Conservation (phyloP, 768 basidiomycete species). For the Hortiboletus campestris region DNA sequence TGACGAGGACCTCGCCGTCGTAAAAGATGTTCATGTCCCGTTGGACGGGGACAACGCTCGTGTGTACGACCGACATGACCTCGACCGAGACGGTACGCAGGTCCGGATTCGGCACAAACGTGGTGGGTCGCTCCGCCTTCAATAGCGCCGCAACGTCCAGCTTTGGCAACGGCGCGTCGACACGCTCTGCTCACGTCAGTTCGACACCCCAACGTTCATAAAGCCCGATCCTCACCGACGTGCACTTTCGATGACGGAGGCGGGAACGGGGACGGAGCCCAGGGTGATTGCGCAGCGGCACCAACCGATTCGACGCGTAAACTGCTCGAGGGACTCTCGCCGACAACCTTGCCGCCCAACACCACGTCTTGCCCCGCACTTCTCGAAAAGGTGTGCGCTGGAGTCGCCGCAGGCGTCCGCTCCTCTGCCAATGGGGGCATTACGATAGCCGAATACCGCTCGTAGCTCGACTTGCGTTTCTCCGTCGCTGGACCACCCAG, state of each 20-base stretch:
- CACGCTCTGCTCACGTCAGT: slow-evolving; percentile 33
- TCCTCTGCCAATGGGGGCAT: slow-evolving; percentile 71
- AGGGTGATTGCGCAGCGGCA: background rate
- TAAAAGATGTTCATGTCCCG: slow-evolving; percentile 59
- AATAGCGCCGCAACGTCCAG: slow-evolving; percentile 52
- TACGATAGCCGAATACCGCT: slow-evolving; percentile 59
- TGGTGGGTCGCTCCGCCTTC: slow-evolving; percentile 15
- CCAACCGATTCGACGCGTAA: slow-evolving; percentile 3
- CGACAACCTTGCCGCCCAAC: slow-evolving; percentile 2
- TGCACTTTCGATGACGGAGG: slow-evolving; percentile 23
- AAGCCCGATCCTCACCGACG: slow-evolving; percentile 30
- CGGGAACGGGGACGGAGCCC: background rate
- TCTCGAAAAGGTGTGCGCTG: slow-evolving; percentile 51
- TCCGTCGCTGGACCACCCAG: slow-evolving; percentile 37
- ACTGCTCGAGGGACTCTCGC: slow-evolving; percentile 12
- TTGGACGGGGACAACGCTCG: slow-evolving; percentile 44
- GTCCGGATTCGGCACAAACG: slow-evolving; percentile 33
- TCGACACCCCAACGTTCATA: background rate
- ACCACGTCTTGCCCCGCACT: slow-evolving; percentile 4
- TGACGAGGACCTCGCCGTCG: slow-evolving; percentile 65
- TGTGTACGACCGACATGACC: slow-evolving; percentile 57
- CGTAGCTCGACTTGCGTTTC: slow-evolving; percentile 64
- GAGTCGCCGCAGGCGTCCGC: slow-evolving; percentile 54
- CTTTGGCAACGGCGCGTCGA: slow-evolving; percentile 44
- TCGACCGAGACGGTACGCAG: slow-evolving; percentile 70